phyloP scores from a whole-genome alignment of 78 protist genomes.

The Dictyostelium firmibasis region DNA sequence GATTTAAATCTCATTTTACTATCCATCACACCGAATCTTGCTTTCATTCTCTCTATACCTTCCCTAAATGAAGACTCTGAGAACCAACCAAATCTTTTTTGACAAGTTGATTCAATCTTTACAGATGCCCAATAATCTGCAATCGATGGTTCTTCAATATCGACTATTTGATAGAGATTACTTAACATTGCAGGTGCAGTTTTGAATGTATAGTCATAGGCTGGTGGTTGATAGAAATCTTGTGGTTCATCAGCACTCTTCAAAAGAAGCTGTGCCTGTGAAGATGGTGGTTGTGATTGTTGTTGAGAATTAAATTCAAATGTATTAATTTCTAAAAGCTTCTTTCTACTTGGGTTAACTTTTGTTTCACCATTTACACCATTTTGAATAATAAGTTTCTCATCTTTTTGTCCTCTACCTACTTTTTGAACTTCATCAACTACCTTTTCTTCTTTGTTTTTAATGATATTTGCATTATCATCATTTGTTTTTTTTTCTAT shows the following conservation, averaged over 20 bases:
- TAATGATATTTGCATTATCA: background rate
- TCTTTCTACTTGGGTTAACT: slow-evolving; percentile 10
- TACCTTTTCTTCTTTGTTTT: background rate
- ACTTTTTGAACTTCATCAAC: background rate
- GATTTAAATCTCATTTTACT: background rate
- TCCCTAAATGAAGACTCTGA: background rate
- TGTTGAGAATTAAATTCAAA: background rate
- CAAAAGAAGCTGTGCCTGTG: background rate
- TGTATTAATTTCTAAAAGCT: background rate
- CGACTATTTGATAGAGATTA: background rate
- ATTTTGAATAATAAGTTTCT: background rate
- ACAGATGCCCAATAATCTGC: background rate
- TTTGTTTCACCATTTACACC: background rate
- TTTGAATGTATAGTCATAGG: slow-evolving; percentile 18
- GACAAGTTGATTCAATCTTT: background rate
- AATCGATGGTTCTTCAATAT: slow-evolving; percentile 15
- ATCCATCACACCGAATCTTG: background rate
- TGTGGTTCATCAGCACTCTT: background rate
- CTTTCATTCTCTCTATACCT: background rate
- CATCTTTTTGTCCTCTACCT: background rate
- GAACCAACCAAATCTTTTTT: background rate
- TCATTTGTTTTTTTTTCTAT: background rate
- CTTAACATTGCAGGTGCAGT: background rate
- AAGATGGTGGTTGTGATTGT: background rate
- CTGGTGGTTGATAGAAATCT: background rate